These are phyloP conservation scores for Lichenothelia convexa DNA, from an alignment of 495 filamentous ascomycete genomes.

Conservation along the genomic window DNA sequence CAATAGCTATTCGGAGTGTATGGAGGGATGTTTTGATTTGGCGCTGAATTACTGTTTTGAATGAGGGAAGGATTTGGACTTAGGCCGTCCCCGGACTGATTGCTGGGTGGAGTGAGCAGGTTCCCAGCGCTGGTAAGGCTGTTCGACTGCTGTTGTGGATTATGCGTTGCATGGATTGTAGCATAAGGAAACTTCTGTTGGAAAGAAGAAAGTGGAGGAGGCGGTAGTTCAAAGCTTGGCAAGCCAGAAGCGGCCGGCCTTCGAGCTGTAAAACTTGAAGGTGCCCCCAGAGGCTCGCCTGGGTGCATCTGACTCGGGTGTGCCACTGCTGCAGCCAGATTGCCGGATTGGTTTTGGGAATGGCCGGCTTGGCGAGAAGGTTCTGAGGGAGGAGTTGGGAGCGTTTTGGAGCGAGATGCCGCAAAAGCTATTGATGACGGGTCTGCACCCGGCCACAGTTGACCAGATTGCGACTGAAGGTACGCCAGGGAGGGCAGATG, in stretches of 20 bases:
- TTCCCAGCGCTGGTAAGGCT: constrained; percentile 37
- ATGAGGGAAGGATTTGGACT: constrained; percentile 41
- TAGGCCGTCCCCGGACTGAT: constrained; percentile 42
- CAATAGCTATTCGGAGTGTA: constrained; percentile 29
- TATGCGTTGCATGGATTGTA: constrained; percentile 29
- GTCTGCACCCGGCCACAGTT: constrained; percentile 12
- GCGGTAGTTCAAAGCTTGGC: constrained; percentile 22
- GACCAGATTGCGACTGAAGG: constrained; percentile 12
- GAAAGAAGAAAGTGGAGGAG: constrained; percentile 15
- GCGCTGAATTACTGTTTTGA: constrained; percentile 34
- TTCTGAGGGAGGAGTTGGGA: constrained; percentile 12
- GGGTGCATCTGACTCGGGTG: constrained; percentile 23
- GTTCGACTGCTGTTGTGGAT: constrained; percentile 18
- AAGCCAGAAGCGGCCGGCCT: constrained; percentile 22
- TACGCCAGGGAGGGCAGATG: constrained; percentile 14
- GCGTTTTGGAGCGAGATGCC: constrained; percentile 10
- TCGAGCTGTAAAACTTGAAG: constrained; percentile 21
- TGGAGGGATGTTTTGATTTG: constrained; percentile 27
- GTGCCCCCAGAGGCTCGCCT: constrained; percentile 23
- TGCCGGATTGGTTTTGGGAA: constrained; percentile 17
- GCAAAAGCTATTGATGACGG: constrained; percentile 7
- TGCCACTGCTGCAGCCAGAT: constrained; percentile 26
- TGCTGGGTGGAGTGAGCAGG: constrained; percentile 43
- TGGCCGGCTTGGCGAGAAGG: constrained; percentile 12
- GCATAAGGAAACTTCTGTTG: constrained; percentile 27